Percentiles rank a stretch among this genome's conserved stretches.
These are phyloP conservation scores for Cyclospora cayetanensis DNA, from an alignment of 169 alveolate genomes.

Conservation along the genomic window DNA sequence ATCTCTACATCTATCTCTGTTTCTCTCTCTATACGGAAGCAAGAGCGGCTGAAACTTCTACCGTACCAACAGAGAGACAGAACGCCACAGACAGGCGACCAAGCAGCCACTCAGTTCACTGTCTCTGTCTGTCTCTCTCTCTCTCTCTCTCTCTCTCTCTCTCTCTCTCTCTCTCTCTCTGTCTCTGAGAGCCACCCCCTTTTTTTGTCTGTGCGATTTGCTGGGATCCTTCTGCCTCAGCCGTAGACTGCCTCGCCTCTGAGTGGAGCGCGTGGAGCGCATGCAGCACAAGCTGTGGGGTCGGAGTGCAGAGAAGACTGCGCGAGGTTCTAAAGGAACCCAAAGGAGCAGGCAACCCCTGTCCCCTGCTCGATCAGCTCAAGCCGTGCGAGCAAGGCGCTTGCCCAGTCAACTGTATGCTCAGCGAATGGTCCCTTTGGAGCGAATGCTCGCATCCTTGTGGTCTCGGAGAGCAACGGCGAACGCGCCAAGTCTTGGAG, in stretches of 20 bases:
- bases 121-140: too few relatives aligned
- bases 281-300: conserved; percentile 78
- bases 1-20: not conserved
- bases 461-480: conserved; percentile 71
- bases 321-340: conserved; percentile 73
- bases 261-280: conserved; percentile 80
- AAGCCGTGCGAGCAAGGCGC: conserved; percentile 57
- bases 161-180: too few relatives aligned
- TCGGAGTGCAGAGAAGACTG: conserved; percentile 71
- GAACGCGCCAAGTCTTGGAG: conserved; percentile 68
- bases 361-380: conserved; percentile 64
- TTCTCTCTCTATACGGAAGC: not conserved
- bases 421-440: conserved; percentile 79
- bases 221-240: not conserved
- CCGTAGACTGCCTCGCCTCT: conserved; percentile 76
- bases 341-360: conserved; percentile 59
- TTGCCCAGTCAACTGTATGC: conserved; percentile 72
- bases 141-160: too few relatives aligned
- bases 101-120: too few relatives aligned
- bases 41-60: too few relatives aligned
- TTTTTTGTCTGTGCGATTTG: not conserved
- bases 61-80: too few relatives aligned
- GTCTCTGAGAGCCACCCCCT: too few relatives aligned
- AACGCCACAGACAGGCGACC: too few relatives aligned
- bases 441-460: conserved; percentile 78